Percentiles rank a stretch among this genome's conserved stretches.
phyloP scores from a whole-genome alignment of 495 filamentous ascomycete genomes.

The Cairneyella variabilis region DNA sequence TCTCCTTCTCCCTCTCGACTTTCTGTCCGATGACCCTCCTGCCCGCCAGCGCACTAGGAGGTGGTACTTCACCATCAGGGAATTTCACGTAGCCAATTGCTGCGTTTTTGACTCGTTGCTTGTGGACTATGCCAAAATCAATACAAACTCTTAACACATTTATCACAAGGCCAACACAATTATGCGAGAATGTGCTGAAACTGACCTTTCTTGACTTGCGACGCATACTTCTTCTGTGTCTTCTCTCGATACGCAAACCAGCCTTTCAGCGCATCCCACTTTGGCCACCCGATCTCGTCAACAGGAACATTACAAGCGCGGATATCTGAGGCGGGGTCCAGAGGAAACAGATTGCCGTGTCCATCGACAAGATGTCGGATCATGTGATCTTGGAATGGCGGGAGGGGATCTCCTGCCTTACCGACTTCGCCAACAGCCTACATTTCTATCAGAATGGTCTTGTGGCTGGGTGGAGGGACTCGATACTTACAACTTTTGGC shows the following conservation, averaged over 20 bases:
- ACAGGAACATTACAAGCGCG: conserved; percentile 55
- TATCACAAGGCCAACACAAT: too few species aligned
- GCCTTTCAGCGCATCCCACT: conserved; percentile 67
- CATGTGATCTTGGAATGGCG: conserved; percentile 73
- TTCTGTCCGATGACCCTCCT: conserved; percentile 32
- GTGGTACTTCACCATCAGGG: conserved; percentile 64
- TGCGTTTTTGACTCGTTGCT: conserved; percentile 62
- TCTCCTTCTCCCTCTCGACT: neutral
- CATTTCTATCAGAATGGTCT: neutral
- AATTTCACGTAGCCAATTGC: conserved; percentile 61
- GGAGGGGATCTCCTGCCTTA: conserved; percentile 71
- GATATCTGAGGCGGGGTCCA: conserved; percentile 56
- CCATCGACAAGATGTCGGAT: conserved; percentile 77
- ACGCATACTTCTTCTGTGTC: conserved; percentile 64
- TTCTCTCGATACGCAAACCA: conserved; percentile 67
- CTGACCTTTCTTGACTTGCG: conserved; percentile 54
- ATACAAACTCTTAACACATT: too few species aligned
- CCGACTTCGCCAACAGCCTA: conserved; percentile 42
- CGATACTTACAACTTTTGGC: too few species aligned
- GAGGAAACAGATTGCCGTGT: conserved; percentile 61
- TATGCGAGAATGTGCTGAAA: too few species aligned
- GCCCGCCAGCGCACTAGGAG: conserved; percentile 74
- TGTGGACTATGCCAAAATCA: too few species aligned
- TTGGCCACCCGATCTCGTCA: conserved; percentile 69
- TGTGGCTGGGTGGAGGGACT: too few species aligned